A percentile compares a stretch with the other conserved stretches of the same genome.
phyloP scores from a whole-genome alignment of 2,329 filamentous ascomycete genomes.

The Arthroderma sp. region DNA sequence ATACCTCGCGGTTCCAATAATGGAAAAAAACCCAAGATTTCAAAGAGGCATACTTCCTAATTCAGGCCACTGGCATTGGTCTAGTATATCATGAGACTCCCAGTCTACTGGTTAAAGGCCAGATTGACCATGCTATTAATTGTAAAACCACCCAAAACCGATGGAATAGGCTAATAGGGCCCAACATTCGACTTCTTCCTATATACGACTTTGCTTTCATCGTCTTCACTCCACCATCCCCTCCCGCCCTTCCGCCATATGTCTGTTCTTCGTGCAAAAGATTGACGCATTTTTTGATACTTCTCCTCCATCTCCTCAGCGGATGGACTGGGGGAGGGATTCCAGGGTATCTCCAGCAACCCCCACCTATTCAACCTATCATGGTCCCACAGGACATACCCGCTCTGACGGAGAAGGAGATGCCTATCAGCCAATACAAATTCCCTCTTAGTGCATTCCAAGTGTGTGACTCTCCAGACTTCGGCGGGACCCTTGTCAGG shows the following conservation, averaged over 20 bases:
- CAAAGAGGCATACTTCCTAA: too few species aligned
- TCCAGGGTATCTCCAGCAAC: conserved; percentile 1
- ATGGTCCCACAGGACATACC: conserved; percentile 8
- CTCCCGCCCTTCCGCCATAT: conserved; percentile 1
- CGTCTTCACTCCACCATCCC: conserved; percentile 4
- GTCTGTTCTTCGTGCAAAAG: background rate
- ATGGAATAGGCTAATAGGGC: too few species aligned
- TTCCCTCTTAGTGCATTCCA: background rate
- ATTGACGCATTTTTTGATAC: background rate
- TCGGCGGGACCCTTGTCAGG: background rate
- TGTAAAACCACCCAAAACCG: too few species aligned
- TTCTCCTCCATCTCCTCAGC: background rate
- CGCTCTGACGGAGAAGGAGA: conserved; percentile 4
- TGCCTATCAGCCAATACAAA: background rate
- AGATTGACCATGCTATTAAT: too few species aligned
- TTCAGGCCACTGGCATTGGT: too few species aligned
- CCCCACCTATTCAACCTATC: conserved; percentile 5
- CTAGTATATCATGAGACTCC: too few species aligned
- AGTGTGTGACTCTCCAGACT: background rate
- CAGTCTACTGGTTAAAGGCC: too few species aligned
- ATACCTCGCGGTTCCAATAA: too few species aligned
- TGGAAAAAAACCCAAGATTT: too few species aligned
- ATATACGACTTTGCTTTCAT: conserved; percentile 4
- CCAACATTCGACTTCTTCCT: background rate
- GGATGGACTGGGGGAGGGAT: background rate